Evolutionary conservation across 306 rosid genomes (phyloP), one percentile per base, ranked within the genome.

Genomic region (Ziziphus jujuba): DNA sequence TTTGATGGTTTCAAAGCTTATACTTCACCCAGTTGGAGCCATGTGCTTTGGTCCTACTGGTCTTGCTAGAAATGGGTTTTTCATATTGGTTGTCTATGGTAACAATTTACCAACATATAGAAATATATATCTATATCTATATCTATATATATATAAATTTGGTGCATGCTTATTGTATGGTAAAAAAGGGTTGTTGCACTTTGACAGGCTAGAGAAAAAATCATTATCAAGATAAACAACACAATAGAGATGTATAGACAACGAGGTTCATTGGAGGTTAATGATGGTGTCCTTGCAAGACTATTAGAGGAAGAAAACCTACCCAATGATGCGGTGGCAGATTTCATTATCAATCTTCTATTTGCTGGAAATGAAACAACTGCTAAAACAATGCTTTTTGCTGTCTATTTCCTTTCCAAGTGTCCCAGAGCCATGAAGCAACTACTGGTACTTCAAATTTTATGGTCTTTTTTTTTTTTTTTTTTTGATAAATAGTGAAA

Each of bases 291-390:
- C 9, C 86, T 92, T 19, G 91, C 82, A 76, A 90, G 91, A 70
- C 65, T 92, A 6, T 58, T 92, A 24, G 90, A 86, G 78, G 98
- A 90, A 61, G 91, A 87, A 74, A 83, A 87, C 68, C 78, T 92
- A 53, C 82, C 86, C 0, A 95, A 92, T 61, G 93, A 84, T 2
- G 87, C 84, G 11, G 80, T 90, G 5, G 87, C 93, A 49, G 98
- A 92, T 62, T 92, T 92, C 88, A 84, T 90, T 44, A 87, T 92
- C 84, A 92, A 90, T 72, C 98, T 92, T 73, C 93, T 92, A 59
- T 92, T 92, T 52, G 98, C 98, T 0, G 98, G 98, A 55, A 92
- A 87, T 53, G 98, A 92, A 84, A 89, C 98, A 11, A 92, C 93
- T 40, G 81, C 98, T 11, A 92, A 92, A 84, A 92, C 98, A 7